Base-by-base conservation (phyloP, 176 grass and related monocot species). In the Phragmites australis region DNA sequence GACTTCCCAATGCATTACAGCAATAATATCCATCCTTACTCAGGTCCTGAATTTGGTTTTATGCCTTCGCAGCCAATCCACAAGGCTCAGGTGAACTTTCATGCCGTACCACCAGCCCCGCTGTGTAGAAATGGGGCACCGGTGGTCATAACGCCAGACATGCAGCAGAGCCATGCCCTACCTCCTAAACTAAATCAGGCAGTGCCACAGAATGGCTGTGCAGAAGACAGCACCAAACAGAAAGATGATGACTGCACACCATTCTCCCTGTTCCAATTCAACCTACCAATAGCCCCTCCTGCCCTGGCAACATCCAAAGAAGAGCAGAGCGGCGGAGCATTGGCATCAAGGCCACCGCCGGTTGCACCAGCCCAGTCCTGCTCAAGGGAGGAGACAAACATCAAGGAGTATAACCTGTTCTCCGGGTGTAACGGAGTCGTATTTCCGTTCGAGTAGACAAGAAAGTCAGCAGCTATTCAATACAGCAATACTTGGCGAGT, bases 361-460 rank as follows among this genome's bases (percentile, higher is more conserved):
- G 31, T 34, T 12, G 41, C 81, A 75, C 74, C 65, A 62, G 46
- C 34, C 45, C 67, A 82, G 40, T 49, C 77, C 9, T 97, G 90
- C 82, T 85, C 86, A 6, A 84, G 68, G 89, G 90, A 97, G 75
- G 90, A 90, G 72, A 89, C 77, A 6, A 83, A 82, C 29, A 75
- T 93, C 42, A 87, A 93, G 85, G 93, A 97, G 82, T 97, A 97
- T 51, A 90, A 91, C 80, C 74, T 97, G n/a, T 97, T 97, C 87
- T 90, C 90, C 52, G 76, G 84, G 41, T 83, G 81, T 80, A 88
- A 51, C 45, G 88, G 68, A 30, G 68, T 75, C 14, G 52, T 70
- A 48, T 91, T 93, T 82, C 78, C 86, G 6, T 87, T 97, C 65
- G 70, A 89, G 84, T 94, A 88, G 83, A 76, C 61, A 72, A 25